Evolutionary conservation across 1,139 yeast species (phyloP), one percentile per base, ranked within the genome.

Genomic region (Groenewaldozyma sp.): DNA sequence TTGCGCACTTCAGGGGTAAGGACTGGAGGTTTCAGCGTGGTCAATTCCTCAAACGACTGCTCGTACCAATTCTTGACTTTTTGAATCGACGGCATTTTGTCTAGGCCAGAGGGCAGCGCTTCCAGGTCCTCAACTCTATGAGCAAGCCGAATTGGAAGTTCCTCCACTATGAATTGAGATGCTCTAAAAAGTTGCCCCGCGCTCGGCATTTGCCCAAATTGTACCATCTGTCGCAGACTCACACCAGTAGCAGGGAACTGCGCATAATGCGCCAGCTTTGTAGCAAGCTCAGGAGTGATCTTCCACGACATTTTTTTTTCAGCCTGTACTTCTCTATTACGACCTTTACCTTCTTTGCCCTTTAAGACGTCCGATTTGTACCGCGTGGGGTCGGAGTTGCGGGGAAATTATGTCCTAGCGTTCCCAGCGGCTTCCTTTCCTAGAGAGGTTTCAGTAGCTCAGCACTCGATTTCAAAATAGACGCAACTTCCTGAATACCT

Each of bases 41-140:
- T 76, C 50, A 86, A 69, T 54, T 86, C 95, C 52, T 84, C 87
- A 58, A 86, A 87, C 14, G 91, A 79, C 59, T 84, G 94, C 2
- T 93, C 91, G 55, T 87, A 87, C 95, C 95, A 87, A 56, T 83
- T 78, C 47, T 79, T 74, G 17, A 87, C 95, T 49, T 78, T 72
- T 43, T 72, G 67, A 36, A 91, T 83, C 2, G 87, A 77, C 1
- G 87, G 86, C 75, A 78, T 78, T 29, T 77, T 69, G 50, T 70
- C 71, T 42, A 87, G 68, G 0, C 86, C 91, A 51, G 78, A 69
- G 0, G 95, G 95, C 26, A 93, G 73, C 33, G 73, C 73, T 36
- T 86, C 94, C 43, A 87, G 66, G 56, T 86, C 95, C 56, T 82
- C 79, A 24, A 86, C 94, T 43, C 94, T 73, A 50, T 82, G 82